phyloP scores from a whole-genome alignment of 805 yeast genomes.

The Zygosaccharomyces bisporus region DNA sequence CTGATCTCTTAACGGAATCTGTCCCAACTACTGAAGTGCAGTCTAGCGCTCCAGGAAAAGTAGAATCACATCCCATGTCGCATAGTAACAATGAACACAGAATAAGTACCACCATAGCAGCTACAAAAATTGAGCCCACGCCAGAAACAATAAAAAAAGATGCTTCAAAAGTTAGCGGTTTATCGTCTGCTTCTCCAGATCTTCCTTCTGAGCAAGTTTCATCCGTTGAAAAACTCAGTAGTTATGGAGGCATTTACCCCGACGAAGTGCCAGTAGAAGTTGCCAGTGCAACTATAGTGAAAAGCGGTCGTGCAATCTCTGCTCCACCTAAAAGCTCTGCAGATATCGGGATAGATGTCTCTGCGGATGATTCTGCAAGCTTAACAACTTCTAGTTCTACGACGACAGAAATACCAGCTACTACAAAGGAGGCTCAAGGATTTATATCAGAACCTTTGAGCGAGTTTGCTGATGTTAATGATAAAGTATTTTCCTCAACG shows the following conservation, averaged over 20 bases:
- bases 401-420: too few species aligned
- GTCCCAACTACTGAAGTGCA: not conserved
- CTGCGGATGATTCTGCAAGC: too few species aligned
- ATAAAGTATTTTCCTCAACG: too few species aligned
- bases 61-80: not conserved
- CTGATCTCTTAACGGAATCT: not conserved
- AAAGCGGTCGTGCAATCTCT: too few species aligned
- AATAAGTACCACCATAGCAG: conserved; percentile 1
- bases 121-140: not conserved
- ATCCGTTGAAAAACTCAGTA: too few species aligned
- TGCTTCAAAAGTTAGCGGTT: not conserved
- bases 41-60: not conserved
- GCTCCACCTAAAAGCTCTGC: not conserved
- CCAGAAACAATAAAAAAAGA: not conserved
- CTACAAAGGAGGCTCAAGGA: too few species aligned
- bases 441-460: too few species aligned
- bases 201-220: not conserved
- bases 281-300: not conserved
- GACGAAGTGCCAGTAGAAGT: not conserved
- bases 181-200: not conserved
- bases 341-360: too few species aligned
- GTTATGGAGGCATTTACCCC: not conserved
- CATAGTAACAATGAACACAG: not conserved
- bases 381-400: too few species aligned
- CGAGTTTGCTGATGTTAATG: too few species aligned